Conservation (phyloP, 495 filamentous ascomycete species). For the Trichocladium antarcticum region DNA sequence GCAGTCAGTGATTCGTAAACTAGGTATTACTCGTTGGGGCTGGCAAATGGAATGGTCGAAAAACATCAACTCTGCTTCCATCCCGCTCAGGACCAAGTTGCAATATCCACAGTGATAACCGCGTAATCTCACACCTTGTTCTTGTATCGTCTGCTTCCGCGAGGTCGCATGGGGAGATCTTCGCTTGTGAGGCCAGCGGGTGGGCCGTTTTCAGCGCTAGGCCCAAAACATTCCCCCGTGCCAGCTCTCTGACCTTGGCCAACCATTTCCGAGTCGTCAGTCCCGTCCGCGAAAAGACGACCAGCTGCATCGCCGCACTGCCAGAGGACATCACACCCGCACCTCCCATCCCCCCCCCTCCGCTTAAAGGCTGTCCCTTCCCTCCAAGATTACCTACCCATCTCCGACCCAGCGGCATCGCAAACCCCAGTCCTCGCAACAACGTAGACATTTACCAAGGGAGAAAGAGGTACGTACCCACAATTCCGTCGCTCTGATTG, state of each 20-base stretch:
- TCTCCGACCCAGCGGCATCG: slow-evolving; percentile 10
- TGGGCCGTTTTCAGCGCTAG: slow-evolving; percentile 8
- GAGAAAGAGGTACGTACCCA: slow-evolving; percentile 16
- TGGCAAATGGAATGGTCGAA: too few species aligned
- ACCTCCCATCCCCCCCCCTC: background rate
- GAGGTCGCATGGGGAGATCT: slow-evolving; percentile 1
- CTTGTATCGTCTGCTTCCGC: background rate
- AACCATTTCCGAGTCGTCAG: slow-evolving; percentile 20
- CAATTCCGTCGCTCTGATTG: background rate
- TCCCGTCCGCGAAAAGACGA: slow-evolving; percentile 17
- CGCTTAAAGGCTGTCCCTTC: slow-evolving; percentile 4
- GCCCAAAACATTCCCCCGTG: slow-evolving; percentile 10
- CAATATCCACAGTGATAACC: background rate
- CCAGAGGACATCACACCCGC: slow-evolving; percentile 10
- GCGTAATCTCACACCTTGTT: background rate
- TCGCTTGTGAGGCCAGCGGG: background rate
- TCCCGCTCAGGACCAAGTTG: too few species aligned
- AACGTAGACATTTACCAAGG: too few species aligned
- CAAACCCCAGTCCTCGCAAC: slow-evolving; percentile 4
- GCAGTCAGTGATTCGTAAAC: too few species aligned
- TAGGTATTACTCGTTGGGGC: too few species aligned
- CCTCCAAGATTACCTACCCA: background rate
- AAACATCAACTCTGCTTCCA: too few species aligned
- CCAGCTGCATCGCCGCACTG: slow-evolving; percentile 18
- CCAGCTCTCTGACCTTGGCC: slow-evolving; percentile 19